Base-by-base conservation (phyloP, 805 yeast species). In the Komagataella kurtzmanii region DNA sequence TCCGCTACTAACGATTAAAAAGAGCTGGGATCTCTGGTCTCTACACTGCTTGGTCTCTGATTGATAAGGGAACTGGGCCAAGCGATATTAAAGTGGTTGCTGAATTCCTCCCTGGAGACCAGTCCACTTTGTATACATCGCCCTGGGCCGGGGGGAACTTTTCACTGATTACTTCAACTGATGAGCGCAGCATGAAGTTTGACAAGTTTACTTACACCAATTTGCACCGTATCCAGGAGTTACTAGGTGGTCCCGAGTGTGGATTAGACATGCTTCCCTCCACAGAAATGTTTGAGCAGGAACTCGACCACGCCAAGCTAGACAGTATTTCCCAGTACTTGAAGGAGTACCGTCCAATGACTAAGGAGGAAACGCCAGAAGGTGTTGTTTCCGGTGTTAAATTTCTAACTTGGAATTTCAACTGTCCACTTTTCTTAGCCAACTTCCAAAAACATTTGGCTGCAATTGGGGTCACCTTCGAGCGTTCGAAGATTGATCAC, bases 141-240 rank as follows among this genome's bases (percentile, higher is more conserved):
- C 95, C 95, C 0, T 83, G 84, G 77, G 95, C 95, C 0, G 84
- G 84, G 23, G 83, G 80, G 6, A 79, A 79, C 60, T 79, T 78
- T 59, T 74, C 81, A 2, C 70, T 77, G 54, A 81, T 83, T 48
- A 75, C 86, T 0, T 85, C 81, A 2, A 72, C 74, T 54, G 85
- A 81, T 56, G 63, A 63, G 2, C 70, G 66, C n/a, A 70, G 77
- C 0, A 58, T 81, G 50, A 61, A 60, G 3, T 80, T 69, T 57
- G 90, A 83, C 59, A 73, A 73, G 59, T 70, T 67, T 57, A 81
- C 88, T 2, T 85, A 80, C 61, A 60, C 68, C 19, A 71, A 76
- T 58, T 62, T 84, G 47, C 59, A 55, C 3, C 58, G 60, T 46
- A 55, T 84, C 23, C 78, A 74, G 56, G 53, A 54, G 14, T 60